A percentile compares a stretch with the other conserved stretches of the same genome.
Evolutionary conservation across 345 rosid species (phyloP).

Genomic region (Ailanthus altissimus): DNA sequence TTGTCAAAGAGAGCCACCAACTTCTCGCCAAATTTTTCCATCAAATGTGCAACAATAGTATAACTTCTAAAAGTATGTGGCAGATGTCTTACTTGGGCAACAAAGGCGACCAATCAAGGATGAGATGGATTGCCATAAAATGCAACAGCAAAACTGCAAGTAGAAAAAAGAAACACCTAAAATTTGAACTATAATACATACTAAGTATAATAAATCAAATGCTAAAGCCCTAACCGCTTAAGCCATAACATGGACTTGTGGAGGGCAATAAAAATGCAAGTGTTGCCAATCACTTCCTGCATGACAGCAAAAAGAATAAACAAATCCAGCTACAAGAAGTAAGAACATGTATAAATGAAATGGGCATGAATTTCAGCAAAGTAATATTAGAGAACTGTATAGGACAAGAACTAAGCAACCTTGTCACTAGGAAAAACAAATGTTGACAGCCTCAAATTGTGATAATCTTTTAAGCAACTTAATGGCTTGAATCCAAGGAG

Average conservation of each 20-base stretch:
- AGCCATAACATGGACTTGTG: conserved; percentile 81
- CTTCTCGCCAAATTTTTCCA: neutral
- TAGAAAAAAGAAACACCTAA: neutral
- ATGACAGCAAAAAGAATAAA: conserved; percentile 17
- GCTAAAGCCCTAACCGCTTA: conserved; percentile 59
- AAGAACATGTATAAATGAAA: conserved; percentile 4
- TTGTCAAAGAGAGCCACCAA: neutral
- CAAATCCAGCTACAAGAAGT: neutral
- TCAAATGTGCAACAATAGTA: neutral
- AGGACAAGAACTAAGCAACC: conserved; percentile 44
- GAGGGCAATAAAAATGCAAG: conserved; percentile 71
- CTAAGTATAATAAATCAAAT: neutral
- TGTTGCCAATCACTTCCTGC: conserved; percentile 96
- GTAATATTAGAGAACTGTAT: conserved; percentile 3
- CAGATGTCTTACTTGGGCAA: conserved; percentile 70
- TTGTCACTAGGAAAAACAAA: conserved; percentile 88
- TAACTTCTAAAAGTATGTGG: conserved; percentile 5
- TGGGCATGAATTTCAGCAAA: neutral
- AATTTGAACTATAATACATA: neutral
- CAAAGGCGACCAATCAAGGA: conserved; percentile 84
- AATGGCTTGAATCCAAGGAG: conserved; percentile 96
- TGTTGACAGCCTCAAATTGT: conserved; percentile 92
- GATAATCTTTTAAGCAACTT: conserved; percentile 83
- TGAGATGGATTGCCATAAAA: conserved; percentile 63
- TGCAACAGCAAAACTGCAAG: conserved; percentile 80